Conservation (phyloP, 73 alveolate genomes). For the Urostyla sp. region DNA sequence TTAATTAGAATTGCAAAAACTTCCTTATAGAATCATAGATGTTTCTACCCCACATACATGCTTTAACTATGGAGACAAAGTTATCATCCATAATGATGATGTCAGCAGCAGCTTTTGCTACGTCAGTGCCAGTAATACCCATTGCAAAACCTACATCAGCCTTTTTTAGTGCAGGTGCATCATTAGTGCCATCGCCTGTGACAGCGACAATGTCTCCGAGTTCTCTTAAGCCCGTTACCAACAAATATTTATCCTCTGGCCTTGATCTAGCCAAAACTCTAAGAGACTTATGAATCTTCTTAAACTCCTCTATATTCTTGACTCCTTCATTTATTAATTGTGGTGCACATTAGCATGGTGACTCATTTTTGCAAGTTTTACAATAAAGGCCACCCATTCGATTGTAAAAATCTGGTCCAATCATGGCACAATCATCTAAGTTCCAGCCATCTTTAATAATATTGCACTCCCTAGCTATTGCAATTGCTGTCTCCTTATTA, state of each 20-base stretch:
- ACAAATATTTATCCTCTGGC: constrained; percentile 97
- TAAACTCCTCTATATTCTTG: constrained; percentile 74
- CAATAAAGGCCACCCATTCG: constrained; percentile 89
- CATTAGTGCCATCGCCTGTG: constrained; percentile 99
- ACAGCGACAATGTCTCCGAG: constrained; percentile 97
- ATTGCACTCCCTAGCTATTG: constrained; percentile 92
- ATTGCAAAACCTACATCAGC: constrained; percentile 98
- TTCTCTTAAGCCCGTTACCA: constrained; percentile 93
- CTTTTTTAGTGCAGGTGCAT: constrained; percentile 97
- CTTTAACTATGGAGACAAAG: constrained; percentile 93
- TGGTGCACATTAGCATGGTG: constrained; percentile 66
- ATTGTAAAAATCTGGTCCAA: constrained; percentile 81
- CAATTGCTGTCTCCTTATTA: constrained; percentile 88
- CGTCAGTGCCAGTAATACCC: constrained; percentile 98
- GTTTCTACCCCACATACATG: constrained; percentile 92
- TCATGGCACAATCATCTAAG: constrained; percentile 59
- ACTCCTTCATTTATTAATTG: constrained; percentile 82
- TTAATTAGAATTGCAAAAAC: constrained; percentile 91
- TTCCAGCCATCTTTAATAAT: constrained; percentile 69
- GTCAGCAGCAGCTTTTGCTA: constrained; percentile 97
- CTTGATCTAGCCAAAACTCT: constrained; percentile 96
- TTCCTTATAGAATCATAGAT: constrained; percentile 89
- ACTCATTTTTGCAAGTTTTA: constrained; percentile 69
- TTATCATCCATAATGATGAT: constrained; percentile 96
- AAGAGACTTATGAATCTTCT: constrained; percentile 60